phyloP scores from a whole-genome alignment of 106 monocot genomes.

The Hemerocallis citrina region DNA sequence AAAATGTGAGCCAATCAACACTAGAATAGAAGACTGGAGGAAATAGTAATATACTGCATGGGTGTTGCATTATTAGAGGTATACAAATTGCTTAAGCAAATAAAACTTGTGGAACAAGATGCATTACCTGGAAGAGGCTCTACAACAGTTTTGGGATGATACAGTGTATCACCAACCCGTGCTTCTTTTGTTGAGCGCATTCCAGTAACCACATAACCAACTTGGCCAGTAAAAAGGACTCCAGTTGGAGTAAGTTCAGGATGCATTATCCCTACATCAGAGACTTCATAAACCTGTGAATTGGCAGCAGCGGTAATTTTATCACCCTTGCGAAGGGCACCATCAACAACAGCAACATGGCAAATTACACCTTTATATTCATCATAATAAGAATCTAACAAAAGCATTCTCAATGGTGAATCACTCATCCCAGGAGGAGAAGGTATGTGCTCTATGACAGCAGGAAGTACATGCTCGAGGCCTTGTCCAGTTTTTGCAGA shows the following conservation, averaged over 20 bases:
- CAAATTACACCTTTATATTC: constrained; percentile 98
- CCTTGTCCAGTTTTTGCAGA: constrained; percentile 99
- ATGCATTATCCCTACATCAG: constrained; percentile 94
- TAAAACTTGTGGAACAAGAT: neutral
- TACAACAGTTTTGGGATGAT: constrained; percentile 55
- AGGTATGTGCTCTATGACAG: constrained; percentile 82
- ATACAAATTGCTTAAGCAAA: neutral
- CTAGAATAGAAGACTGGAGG: neutral
- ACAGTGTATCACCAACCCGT: constrained; percentile 92
- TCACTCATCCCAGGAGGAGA: constrained; percentile 63
- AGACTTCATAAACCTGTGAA: constrained; percentile 74
- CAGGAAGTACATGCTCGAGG: constrained; percentile 87
- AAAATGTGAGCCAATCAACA: neutral
- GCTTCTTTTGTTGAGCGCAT: constrained; percentile 98
- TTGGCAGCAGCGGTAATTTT: constrained; percentile 83
- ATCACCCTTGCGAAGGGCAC: constrained; percentile 78
- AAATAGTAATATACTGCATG: neutral
- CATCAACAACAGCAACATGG: constrained; percentile 98
- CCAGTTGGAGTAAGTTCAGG: constrained; percentile 92
- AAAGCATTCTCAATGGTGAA: constrained; percentile 78
- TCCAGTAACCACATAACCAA: constrained; percentile 91
- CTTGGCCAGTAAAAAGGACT: constrained; percentile 88
- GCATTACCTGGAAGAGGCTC: constrained; percentile 70
- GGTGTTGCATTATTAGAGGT: neutral
- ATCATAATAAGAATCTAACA: constrained; percentile 98